Conservation (phyloP, 2,329 filamentous ascomycete species). For the Chaetomium olivaceum region DNA sequence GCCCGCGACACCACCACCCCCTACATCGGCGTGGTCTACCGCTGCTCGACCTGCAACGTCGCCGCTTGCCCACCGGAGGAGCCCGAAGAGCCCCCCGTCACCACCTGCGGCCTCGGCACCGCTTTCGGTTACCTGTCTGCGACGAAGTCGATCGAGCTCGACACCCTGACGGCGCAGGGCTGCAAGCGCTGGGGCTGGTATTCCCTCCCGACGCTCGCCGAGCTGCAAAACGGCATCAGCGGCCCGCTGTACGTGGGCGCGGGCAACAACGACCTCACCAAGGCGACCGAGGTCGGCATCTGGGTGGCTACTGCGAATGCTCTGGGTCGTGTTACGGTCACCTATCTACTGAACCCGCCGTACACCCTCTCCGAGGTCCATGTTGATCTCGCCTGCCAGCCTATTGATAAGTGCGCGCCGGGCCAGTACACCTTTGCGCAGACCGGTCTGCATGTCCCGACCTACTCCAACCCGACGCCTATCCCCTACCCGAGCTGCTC, state of each 20-base stretch:
- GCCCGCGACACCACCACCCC: neutral
- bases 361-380: slow-evolving; percentile 26
- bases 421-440: slow-evolving; percentile 23
- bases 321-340: slow-evolving; percentile 26
- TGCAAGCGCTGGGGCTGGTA: slow-evolving; percentile 32
- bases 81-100: neutral
- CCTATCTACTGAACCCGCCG: slow-evolving; percentile 17
- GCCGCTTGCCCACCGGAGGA: slow-evolving; percentile 6
- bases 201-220: slow-evolving; percentile 20
- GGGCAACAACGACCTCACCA: slow-evolving; percentile 30
- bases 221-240: slow-evolving; percentile 24
- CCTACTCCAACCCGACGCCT: slow-evolving; percentile 2
- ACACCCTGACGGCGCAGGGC: slow-evolving; percentile 24
- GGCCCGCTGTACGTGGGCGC: slow-evolving; percentile 28
- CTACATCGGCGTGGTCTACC: slow-evolving; percentile 22
- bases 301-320: slow-evolving; percentile 24
- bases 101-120: slow-evolving; percentile 24
- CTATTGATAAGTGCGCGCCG: slow-evolving; percentile 31
- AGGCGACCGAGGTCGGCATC: slow-evolving; percentile 25
- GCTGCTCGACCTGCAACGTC: slow-evolving; percentile 23
- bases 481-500: slow-evolving; percentile 22
- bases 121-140: slow-evolving; percentile 29
- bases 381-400: slow-evolving; percentile 29
- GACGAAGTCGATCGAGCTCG: slow-evolving; percentile 18
- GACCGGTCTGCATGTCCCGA: neutral